These are phyloP conservation scores for Crithidia expoeki DNA, from an alignment of 208 protist genomes.

Conservation along the genomic window DNA sequence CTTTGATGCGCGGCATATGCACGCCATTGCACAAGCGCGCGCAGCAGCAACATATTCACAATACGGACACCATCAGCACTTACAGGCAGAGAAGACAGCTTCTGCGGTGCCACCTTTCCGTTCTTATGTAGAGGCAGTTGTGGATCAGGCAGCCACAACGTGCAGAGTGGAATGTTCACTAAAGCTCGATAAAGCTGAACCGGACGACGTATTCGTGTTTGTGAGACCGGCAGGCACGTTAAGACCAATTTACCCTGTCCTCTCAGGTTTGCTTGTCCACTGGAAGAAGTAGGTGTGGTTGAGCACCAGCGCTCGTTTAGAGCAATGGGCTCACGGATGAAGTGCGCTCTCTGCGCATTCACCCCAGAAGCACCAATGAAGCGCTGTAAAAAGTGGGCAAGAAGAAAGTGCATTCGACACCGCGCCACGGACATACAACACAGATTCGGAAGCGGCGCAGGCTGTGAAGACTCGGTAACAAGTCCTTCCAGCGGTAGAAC, in stretches of 20 bases:
- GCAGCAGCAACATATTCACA: conserved; percentile 28
- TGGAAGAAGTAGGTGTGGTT: too few species aligned
- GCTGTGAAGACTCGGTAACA: not conserved
- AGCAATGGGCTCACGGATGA: not conserved
- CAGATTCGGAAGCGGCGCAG: not conserved
- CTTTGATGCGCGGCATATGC: not conserved
- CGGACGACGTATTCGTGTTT: conserved; percentile 6
- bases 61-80: conserved; percentile 22
- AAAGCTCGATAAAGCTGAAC: conserved; percentile 44
- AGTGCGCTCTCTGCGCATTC: not conserved
- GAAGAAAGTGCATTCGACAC: not conserved
- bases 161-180: conserved; percentile 40
- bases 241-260: not conserved
- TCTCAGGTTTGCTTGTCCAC: not conserved
- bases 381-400: conserved; percentile 19
- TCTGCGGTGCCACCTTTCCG: not conserved
- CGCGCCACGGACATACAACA: not conserved
- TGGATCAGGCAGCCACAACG: not conserved
- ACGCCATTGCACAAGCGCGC: conserved; percentile 31
- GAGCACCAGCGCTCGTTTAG: not conserved
- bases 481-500: conserved; percentile 1
- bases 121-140: not conserved
- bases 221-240: not conserved
- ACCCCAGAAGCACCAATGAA: conserved; percentile 4
- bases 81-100: not conserved